Evolutionary conservation across 208 protist species (phyloP), one percentile per base, ranked within the genome.

Genomic region (Acanthamoeba royreba): DNA sequence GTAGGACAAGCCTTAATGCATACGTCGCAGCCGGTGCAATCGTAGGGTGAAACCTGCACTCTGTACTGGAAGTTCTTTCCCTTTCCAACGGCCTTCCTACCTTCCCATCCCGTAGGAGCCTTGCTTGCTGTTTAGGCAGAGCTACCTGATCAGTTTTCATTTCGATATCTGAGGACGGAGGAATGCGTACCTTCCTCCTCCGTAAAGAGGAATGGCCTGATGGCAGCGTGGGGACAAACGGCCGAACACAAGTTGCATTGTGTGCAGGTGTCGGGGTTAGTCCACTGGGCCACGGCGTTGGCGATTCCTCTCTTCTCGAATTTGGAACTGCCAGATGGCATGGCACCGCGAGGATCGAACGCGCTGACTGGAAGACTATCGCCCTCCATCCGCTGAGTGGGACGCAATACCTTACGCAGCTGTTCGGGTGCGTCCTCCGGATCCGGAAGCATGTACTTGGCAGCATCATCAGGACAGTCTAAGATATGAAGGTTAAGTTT

Each of bases 211-310:
- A 96, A 98, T 31, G 97, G 95, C 8, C 97, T 49, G 79, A 98
- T 97, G 92, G 95, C 96, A 28, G 97, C 96, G 92, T 98, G 97
- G 19, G 97, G 97, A 92, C 97, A 98, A 55, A 96, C 94, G 42
- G 96, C 33, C n/a, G 95, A 42, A 92, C 97, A 98, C n/a, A 95
- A 42, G 85, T 96, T 97, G 93, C 97, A 98, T 77, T 98, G 97
- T 9, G 96, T 96, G 93, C 97, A 98, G 40, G 96, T 97, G 46
- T 97, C 92, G 35, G 72, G 45, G 22, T 95, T 28, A 31, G 58
- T 69, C 96, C 97, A 98, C 4, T 28, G 40, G 25, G 97, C 97
- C 45, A 98, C 95, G 13, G 47, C 42, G 8, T 89, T 33, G n/a
- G 97, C 94, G 61, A 98, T 91, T n/a, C 88, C 95, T 28, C 97